Evolutionary conservation across 441 rosid genomes (phyloP).

Genomic region (Populus hybrid): DNA sequence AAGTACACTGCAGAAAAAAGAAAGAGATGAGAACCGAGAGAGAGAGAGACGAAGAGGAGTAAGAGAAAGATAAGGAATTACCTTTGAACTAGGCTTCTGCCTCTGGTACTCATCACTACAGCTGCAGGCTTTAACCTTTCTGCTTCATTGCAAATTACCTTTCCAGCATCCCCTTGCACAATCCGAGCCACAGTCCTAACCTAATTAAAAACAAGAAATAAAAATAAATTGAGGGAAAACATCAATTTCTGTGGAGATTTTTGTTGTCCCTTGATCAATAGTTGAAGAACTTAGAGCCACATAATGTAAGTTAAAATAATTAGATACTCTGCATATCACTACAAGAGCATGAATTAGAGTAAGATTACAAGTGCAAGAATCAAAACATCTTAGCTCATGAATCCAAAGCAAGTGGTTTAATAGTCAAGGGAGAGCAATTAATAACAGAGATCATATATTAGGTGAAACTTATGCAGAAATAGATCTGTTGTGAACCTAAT

Average conservation of each 20-base stretch:
- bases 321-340: neutral
- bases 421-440: neutral
- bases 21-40: neutral
- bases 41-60: neutral
- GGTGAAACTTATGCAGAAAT: neutral
- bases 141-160: slow-evolving; percentile 79
- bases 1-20: slow-evolving; percentile 47
- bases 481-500: neutral
- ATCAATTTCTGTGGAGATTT: neutral
- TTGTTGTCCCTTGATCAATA: neutral
- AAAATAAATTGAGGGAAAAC: neutral
- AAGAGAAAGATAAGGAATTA: slow-evolving; percentile 12
- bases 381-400: neutral
- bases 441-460: neutral
- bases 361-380: neutral
- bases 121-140: slow-evolving; percentile 76
- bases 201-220: slow-evolving; percentile 25
- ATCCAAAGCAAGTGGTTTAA: neutral
- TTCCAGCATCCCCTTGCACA: slow-evolving; percentile 79
- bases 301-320: neutral
- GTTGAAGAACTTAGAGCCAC: neutral
- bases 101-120: slow-evolving; percentile 82
- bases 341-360: neutral
- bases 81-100: slow-evolving; percentile 82
- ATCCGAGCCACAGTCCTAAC: slow-evolving; percentile 61